Conservation (phyloP, 805 yeast genomes). For the Blastobotrys robertii region DNA sequence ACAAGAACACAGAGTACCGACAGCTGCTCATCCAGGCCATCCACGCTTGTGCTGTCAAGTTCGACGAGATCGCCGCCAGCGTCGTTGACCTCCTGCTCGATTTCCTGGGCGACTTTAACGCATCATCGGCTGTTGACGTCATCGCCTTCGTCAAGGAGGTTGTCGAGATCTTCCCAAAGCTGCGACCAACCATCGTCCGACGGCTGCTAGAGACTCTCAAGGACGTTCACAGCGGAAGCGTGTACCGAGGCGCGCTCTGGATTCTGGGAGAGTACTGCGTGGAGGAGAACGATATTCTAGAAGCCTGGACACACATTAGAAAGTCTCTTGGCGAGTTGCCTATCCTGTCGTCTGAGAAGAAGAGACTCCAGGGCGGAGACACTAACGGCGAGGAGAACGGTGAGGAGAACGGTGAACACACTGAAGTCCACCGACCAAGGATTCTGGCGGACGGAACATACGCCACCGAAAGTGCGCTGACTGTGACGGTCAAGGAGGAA, state of each 20-base stretch:
- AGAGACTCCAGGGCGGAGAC: constrained; percentile 30
- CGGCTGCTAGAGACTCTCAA: constrained; percentile 56
- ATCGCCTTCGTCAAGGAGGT: constrained; percentile 89
- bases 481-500: constrained; percentile 32
- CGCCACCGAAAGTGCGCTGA: constrained; percentile 84
- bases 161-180: constrained; percentile 79
- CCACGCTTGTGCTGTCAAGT: constrained; percentile 78
- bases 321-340: constrained; percentile 85
- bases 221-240: constrained; percentile 74
- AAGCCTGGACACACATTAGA: constrained; percentile 82
- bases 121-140: constrained; percentile 81
- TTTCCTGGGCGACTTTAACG: constrained; percentile 73
- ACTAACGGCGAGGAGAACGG: constrained; percentile 22
- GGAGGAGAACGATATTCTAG: constrained; percentile 61
- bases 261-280: constrained; percentile 84
- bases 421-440: constrained; percentile 47
- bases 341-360: constrained; percentile 52
- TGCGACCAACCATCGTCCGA: constrained; percentile 53
- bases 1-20: constrained; percentile 76
- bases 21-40: constrained; percentile 81
- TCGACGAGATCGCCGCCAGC: constrained; percentile 82
- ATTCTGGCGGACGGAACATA: constrained; percentile 98
- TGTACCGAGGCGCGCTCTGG: constrained; percentile 92
- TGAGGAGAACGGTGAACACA: constrained; percentile 26
- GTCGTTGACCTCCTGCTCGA: constrained; percentile 85